Evolutionary conservation across 1,284 basidiomycete species (phyloP), one percentile per base, ranked within the genome.

Genomic region (Trametes hirsuta): DNA sequence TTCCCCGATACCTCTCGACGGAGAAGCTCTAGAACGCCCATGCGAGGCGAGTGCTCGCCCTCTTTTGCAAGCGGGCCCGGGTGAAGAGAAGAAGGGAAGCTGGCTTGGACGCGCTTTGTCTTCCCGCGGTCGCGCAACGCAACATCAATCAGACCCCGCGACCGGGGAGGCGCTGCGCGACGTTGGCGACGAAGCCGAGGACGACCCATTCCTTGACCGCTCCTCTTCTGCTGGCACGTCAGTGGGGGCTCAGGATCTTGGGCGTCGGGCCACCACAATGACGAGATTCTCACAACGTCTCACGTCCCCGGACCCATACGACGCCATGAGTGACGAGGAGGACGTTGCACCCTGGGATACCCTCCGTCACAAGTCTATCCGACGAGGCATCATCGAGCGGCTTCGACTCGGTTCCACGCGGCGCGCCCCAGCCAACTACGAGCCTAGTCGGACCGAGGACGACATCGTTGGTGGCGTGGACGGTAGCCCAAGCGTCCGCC

Each of bases 331-430:
- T 41, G 66, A 71, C 44, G 67, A 68, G 4, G 64, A 68, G 21
- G 65, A 69, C 22, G 55, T 36, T 6, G 64, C 55, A 1, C 69
- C 71, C 0, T 71, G 71, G 55, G 72, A 73, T 30, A 62, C 69
- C 1, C 59, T 71, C 11, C 63, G 72, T 0, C 71, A 73, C 57
- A 71, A 64, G 36, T 74, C 73, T 12, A 74, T 77, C 50, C 67
- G 75, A 18, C 72, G 73, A 18, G 69, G 64, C 2, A 72, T 76
- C 44, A 62, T 76, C 37, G 71, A 72, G 40, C 68, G 71, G 12
- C 61, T 76, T 24, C 68, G 67, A 21, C 59, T 65, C n/a, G 70
- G 69, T 25, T 63, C 65, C 25, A 30, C 62, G n/a, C 65, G 68
- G 25, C 50, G 62, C 18, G 39, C 53, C 24, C 55, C 44, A 9